These are phyloP conservation scores for Podila epicladia DNA, from an alignment of 192 early-diverging fungal species.

Conservation along the genomic window DNA sequence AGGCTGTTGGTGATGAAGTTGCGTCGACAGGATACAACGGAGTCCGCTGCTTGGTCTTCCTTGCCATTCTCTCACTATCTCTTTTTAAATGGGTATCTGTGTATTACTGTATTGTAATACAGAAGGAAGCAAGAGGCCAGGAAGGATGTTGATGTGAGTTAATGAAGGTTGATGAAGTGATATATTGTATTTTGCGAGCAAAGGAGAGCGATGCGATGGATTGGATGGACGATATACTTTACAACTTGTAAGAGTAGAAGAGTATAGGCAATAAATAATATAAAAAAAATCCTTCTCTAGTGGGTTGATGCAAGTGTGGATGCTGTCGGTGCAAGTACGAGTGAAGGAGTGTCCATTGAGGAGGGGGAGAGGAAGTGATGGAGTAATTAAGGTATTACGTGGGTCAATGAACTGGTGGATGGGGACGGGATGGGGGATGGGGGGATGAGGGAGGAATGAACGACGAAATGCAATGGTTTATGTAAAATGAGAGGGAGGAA, in stretches of 20 bases:
- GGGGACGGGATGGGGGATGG: background rate
- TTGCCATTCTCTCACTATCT: conserved; percentile 1
- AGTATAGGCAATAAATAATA: no score
- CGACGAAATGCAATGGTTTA: background rate
- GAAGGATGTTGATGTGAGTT: no score
- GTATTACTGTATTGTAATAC: background rate
- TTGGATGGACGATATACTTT: no score
- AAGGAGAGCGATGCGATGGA: no score
- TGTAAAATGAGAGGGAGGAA: background rate
- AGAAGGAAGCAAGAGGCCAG: background rate
- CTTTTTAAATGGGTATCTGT: background rate
- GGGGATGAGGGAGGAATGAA: background rate
- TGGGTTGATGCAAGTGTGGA: no score
- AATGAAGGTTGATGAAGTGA: no score
- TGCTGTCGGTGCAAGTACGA: background rate
- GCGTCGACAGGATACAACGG: background rate
- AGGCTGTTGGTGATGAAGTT: background rate
- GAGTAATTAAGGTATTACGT: no score
- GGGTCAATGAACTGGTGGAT: background rate
- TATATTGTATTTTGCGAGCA: no score
- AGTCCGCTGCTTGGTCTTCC: conserved; percentile 9
- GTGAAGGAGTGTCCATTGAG: background rate
- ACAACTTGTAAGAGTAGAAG: no score
- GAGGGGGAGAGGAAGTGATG: no score
- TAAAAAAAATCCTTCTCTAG: no score